Percentiles rank a stretch among this genome's conserved stretches.
These are phyloP conservation scores for Chamaecyparis obtusa DNA, from an alignment of 75 land plant genomes.

Conservation along the genomic window DNA sequence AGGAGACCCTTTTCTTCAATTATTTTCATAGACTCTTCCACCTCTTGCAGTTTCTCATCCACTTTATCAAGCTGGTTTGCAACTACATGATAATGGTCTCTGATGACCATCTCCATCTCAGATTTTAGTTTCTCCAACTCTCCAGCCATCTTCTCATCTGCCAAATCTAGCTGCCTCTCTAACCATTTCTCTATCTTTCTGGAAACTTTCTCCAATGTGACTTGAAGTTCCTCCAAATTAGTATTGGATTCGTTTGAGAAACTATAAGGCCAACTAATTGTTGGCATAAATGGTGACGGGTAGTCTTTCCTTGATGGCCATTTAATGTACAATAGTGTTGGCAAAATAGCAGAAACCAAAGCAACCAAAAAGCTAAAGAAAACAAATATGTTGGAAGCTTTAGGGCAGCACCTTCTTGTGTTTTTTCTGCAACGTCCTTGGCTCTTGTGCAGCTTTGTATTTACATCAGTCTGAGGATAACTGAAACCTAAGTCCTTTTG, in stretches of 20 bases:
- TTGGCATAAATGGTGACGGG: background rate
- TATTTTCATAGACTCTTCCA: constrained; percentile 41
- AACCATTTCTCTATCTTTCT: constrained; percentile 60
- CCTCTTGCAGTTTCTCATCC: constrained; percentile 21
- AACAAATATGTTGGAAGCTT: background rate
- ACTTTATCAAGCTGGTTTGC: constrained; percentile 23
- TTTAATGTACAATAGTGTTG: background rate
- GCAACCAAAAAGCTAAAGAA: background rate
- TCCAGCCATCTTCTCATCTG: constrained; percentile 25
- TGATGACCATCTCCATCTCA: constrained; percentile 31
- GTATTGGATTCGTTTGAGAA: background rate
- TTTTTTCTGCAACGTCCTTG: background rate
- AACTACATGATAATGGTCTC: constrained; percentile 18
- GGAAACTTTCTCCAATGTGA: constrained; percentile 73
- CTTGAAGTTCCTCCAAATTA: constrained; percentile 48
- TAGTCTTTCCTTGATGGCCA: background rate
- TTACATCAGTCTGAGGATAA: background rate
- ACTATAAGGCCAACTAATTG: background rate
- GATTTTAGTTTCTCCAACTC: constrained; percentile 47
- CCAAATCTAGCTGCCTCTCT: constrained; percentile 45
- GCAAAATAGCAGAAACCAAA: background rate
- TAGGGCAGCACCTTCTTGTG: background rate
- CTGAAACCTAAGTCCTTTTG: background rate
- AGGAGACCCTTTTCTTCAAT: constrained; percentile 36
- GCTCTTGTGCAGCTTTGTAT: background rate